Percentiles rank a stretch among this genome's conserved stretches.
Conservation (phyloP, 2,329 filamentous ascomycete species). For the Phaeosphaeriaceae sp. region DNA sequence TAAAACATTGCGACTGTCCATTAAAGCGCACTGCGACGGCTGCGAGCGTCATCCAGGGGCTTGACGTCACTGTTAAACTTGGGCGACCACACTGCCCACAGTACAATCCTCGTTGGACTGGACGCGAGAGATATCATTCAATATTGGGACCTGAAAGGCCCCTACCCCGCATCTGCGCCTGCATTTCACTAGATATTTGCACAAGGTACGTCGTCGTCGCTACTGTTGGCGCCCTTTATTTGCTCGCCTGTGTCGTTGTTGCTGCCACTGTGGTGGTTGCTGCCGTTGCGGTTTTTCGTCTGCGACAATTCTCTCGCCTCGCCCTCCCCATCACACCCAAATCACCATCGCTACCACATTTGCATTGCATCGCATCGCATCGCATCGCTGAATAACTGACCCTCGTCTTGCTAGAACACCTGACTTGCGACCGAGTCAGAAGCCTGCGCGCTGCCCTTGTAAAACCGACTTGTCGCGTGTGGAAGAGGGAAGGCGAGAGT, state of each 20-base stretch:
- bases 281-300: slow-evolving; percentile 9
- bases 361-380: background rate
- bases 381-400: slow-evolving; percentile 15
- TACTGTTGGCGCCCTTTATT: slow-evolving; percentile 16
- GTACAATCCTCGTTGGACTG: slow-evolving; percentile 25
- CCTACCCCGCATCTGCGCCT: slow-evolving; percentile 37
- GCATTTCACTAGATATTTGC: slow-evolving; percentile 18
- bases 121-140: slow-evolving; percentile 21
- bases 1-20: slow-evolving; percentile 15
- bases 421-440: slow-evolving; percentile 7
- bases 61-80: slow-evolving; percentile 39
- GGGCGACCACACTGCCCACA: slow-evolving; percentile 24
- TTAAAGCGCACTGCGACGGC: slow-evolving; percentile 19
- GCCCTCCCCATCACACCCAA: slow-evolving; percentile 13
- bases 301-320: slow-evolving; percentile 17
- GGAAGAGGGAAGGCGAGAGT: slow-evolving; percentile 28
- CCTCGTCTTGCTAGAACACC: slow-evolving; percentile 6
- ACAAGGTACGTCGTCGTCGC: slow-evolving; percentile 37
- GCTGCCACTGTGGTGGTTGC: slow-evolving; percentile 2
- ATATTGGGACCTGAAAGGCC: slow-evolving; percentile 18
- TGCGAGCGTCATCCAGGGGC: slow-evolving; percentile 29
- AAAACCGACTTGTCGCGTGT: slow-evolving; percentile 27
- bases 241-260: slow-evolving; percentile 7
- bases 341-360: too few species aligned
- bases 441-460: slow-evolving; percentile 19